Conservation (phyloP, 1,284 basidiomycete species). For the Exobasidium rhododendri region DNA sequence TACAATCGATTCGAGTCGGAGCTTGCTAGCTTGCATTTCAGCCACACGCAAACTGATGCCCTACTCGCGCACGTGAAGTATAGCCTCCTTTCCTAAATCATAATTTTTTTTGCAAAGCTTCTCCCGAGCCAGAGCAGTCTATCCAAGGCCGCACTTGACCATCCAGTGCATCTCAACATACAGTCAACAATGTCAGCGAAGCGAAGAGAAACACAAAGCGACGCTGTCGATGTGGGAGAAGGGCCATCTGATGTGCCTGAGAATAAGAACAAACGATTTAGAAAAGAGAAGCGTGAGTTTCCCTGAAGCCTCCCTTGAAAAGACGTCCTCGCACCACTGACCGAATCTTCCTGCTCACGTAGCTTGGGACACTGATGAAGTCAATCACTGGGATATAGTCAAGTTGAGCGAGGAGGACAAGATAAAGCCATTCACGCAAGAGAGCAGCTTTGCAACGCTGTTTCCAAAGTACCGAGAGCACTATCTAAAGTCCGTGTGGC, state of each 20-base stretch:
- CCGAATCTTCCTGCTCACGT: background rate
- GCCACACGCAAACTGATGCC: too few relatives aligned
- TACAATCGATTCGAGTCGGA: too few relatives aligned
- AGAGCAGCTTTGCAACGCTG: slow-evolving; percentile 93
- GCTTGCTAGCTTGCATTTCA: too few relatives aligned
- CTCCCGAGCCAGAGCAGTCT: too few relatives aligned
- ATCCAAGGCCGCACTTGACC: too few relatives aligned
- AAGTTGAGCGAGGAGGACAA: slow-evolving; percentile 70
- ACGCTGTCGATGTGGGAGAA: background rate
- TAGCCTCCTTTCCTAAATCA: too few relatives aligned
- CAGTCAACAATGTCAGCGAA: background rate
- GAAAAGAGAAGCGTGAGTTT: slow-evolving; percentile 47
- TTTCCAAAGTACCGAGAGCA: slow-evolving; percentile 99
- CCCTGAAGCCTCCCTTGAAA: slow-evolving; percentile 2
- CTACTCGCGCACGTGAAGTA: too few relatives aligned
- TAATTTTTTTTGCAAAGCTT: too few relatives aligned
- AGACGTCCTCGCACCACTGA: background rate
- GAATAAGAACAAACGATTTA: slow-evolving; percentile 51
- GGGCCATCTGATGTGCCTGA: background rate
- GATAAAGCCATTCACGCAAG: slow-evolving; percentile 78
- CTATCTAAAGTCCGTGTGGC: slow-evolving; percentile 92
- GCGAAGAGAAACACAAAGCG: background rate
- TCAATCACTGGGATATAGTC: slow-evolving; percentile 96
- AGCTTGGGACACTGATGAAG: slow-evolving; percentile 92
- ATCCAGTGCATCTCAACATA: too few relatives aligned